Percentiles rank a stretch among this genome's conserved stretches.
Evolutionary conservation across 2,329 filamentous ascomycete species (phyloP).

Genomic region (Aspergillus persii): DNA sequence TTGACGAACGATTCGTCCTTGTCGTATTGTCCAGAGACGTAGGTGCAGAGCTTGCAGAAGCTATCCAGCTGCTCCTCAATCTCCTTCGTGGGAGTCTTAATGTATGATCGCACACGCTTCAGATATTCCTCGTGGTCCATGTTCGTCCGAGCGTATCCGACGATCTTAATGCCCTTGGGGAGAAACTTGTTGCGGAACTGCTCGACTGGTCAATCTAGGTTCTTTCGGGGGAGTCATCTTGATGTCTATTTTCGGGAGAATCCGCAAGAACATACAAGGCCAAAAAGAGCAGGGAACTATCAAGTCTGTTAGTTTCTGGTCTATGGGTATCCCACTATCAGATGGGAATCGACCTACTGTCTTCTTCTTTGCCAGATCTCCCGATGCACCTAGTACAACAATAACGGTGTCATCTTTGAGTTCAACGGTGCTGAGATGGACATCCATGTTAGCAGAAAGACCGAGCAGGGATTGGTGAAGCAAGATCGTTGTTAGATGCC

Average conservation of each 20-base stretch:
- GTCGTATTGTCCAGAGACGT: conserved; percentile 97
- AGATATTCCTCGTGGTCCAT: conserved; percentile 98
- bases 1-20: conserved; percentile 89
- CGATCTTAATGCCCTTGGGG: conserved; percentile 89
- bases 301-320: conserved; percentile 19
- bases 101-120: conserved; percentile 92
- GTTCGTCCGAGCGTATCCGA: conserved; percentile 98
- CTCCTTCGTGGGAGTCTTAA: conserved; percentile 98
- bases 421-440: conserved; percentile 70
- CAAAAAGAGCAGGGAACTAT: conserved; percentile 94
- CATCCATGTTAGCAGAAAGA: conserved; percentile 40
- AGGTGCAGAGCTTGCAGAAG: conserved; percentile 84
- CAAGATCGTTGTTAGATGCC: conserved; percentile 1
- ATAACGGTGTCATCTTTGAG: conserved; percentile 98
- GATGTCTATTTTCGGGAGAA: background rate
- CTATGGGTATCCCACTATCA: conserved; percentile 2
- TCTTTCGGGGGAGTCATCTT: background rate
- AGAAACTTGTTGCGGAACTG: conserved; percentile 99
- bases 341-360: conserved; percentile 61
- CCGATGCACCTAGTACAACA: conserved; percentile 92
- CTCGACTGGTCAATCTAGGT: conserved; percentile 15
- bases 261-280: conserved; percentile 68
- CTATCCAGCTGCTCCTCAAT: conserved; percentile 91
- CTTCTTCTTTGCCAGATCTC: conserved; percentile 99
- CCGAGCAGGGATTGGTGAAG: conserved; percentile 3